Conservation (phyloP, 1,284 basidiomycete genomes). For the Ganoderma resinaceum region DNA sequence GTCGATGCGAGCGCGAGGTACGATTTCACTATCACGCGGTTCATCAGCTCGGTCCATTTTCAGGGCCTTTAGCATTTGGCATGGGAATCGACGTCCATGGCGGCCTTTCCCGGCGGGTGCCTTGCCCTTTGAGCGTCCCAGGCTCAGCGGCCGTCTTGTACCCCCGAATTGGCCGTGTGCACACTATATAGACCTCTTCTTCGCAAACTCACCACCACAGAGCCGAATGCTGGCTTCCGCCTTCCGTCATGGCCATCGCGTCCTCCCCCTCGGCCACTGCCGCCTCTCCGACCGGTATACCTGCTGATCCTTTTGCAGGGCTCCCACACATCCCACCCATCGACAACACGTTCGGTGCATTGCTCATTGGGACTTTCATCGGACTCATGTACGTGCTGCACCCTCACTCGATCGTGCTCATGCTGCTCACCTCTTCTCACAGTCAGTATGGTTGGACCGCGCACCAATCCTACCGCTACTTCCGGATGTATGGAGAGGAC, state of each 20-base stretch:
- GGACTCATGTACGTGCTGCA: constrained; percentile 20
- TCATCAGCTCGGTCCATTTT: not conserved
- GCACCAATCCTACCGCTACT: constrained; percentile 25
- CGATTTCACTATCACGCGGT: not conserved
- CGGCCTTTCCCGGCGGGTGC: not conserved
- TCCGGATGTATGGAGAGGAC: constrained; percentile 20
- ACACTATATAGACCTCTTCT: not conserved
- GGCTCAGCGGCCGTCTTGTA: not conserved
- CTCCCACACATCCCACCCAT: constrained; percentile 15
- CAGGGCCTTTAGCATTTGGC: not conserved
- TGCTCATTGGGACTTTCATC: constrained; percentile 27
- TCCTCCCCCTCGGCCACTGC: not conserved
- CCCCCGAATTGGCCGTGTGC: not conserved
- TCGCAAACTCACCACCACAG: not conserved
- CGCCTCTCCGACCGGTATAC: not conserved
- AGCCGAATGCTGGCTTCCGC: not conserved
- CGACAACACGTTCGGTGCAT: constrained; percentile 26
- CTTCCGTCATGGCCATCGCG: not conserved
- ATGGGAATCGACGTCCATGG: not conserved
- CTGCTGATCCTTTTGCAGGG: constrained; percentile 1
- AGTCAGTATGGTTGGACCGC: constrained; percentile 29
- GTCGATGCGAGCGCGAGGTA: not conserved
- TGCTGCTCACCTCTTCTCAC: not conserved
- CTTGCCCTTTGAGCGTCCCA: not conserved
- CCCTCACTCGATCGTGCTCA: not conserved